Evolutionary conservation across 306 rosid species (phyloP).

Genomic region (Abrus precatorius): DNA sequence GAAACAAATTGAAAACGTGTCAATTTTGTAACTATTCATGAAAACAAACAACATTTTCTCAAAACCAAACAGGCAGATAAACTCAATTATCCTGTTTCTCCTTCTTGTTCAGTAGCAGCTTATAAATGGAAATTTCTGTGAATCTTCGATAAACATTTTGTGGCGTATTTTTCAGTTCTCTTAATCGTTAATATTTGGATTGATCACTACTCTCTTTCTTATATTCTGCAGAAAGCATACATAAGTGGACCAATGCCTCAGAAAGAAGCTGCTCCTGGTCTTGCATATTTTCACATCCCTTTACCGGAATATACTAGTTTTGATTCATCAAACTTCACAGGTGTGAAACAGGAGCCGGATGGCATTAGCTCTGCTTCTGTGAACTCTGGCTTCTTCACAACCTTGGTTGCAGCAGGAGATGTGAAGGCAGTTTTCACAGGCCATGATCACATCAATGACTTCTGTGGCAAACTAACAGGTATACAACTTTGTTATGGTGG

Average conservation of each 20-base stretch:
- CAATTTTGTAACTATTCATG: background rate
- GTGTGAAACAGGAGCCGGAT: constrained; percentile 67
- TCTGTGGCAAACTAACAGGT: constrained; percentile 77
- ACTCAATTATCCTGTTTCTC: constrained; percentile 5
- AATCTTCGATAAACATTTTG: constrained; percentile 6
- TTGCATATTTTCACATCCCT: constrained; percentile 92
- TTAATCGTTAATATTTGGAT: constrained; percentile 22
- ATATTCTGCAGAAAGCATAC: constrained; percentile 68
- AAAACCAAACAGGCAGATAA: background rate
- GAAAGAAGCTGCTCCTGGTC: constrained; percentile 83
- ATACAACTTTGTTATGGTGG: constrained; percentile 87
- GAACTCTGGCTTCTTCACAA: constrained; percentile 91
- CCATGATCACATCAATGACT: constrained; percentile 93
- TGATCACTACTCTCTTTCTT: background rate
- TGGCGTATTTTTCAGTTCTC: constrained; percentile 38
- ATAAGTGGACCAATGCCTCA: constrained; percentile 64
- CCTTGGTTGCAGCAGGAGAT: constrained; percentile 87
- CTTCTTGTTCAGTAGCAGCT: constrained; percentile 30
- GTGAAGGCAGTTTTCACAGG: constrained; percentile 92
- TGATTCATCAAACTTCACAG: constrained; percentile 75
- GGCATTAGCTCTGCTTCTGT: constrained; percentile 85
- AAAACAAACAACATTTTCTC: background rate
- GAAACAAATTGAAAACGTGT: background rate
- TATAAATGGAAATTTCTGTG: constrained; percentile 10
- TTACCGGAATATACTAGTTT: constrained; percentile 80